Percentiles rank a stretch among this genome's conserved stretches.
Evolutionary conservation across 2,329 filamentous ascomycete species (phyloP).

Genomic region (Colletotrichum australisinense): DNA sequence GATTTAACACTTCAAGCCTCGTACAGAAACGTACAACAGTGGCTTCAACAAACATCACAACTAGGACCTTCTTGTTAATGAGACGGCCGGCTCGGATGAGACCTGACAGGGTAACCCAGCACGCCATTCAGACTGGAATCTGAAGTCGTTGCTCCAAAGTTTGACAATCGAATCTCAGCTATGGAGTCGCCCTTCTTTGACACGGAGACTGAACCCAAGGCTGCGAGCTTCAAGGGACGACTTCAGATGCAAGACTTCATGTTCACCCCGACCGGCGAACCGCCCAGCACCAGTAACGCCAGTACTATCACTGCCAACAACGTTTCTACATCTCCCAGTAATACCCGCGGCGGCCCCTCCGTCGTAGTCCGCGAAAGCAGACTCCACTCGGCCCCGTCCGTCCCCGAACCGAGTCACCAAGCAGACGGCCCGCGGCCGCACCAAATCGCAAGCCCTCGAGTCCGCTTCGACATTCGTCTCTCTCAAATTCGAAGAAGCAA

Average conservation of each 20-base stretch:
- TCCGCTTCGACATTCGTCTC: constrained; percentile 19
- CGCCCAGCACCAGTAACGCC: not conserved
- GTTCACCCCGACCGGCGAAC: constrained; percentile 42
- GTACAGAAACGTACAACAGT: not conserved
- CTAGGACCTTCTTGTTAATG: not conserved
- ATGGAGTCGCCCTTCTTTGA: constrained; percentile 31
- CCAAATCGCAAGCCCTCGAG: not conserved
- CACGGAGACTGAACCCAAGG: constrained; percentile 22
- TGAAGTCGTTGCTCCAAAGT: not conserved
- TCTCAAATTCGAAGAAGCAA: not conserved
- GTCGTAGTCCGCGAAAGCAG: constrained; percentile 46
- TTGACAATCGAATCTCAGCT: not conserved
- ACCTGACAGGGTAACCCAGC: not conserved
- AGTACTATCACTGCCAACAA: not conserved
- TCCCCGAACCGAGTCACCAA: constrained; percentile 15
- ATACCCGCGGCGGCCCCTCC: constrained; percentile 37
- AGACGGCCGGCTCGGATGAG: not conserved
- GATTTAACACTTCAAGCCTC: not conserved
- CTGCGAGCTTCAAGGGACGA: constrained; percentile 55
- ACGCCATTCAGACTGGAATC: not conserved
- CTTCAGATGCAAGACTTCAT: constrained; percentile 58
- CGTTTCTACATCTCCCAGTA: not conserved
- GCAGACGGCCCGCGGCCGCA: constrained; percentile 13
- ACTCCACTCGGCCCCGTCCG: constrained; percentile 33
- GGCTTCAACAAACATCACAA: not conserved